These are phyloP conservation scores for Yamadazyma insecticola DNA, from an alignment of 805 yeast genomes.

Conservation along the genomic window DNA sequence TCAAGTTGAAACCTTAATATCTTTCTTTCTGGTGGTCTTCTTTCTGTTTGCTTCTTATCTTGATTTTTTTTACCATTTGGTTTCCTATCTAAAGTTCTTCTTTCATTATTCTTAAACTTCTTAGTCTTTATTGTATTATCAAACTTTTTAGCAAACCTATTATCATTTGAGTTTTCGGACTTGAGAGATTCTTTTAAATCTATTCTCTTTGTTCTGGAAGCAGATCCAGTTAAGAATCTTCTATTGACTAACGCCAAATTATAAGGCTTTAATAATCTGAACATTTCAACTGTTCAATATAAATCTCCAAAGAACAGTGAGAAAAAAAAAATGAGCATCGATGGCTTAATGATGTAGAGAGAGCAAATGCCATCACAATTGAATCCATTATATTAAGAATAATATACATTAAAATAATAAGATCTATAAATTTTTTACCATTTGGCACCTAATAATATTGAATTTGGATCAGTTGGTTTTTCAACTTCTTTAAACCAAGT, in stretches of 20 bases:
- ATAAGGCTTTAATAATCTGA: too few relatives aligned
- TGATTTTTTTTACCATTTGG: not conserved
- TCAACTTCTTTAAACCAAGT: slow-evolving; percentile 50
- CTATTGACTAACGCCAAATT: too few relatives aligned
- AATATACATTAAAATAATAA: not conserved
- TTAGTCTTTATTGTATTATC: not conserved
- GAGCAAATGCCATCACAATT: too few relatives aligned
- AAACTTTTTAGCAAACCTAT: slow-evolving; percentile 2
- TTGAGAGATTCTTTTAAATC: too few relatives aligned
- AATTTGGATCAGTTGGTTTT: slow-evolving; percentile 44
- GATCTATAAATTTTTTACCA: slow-evolving; percentile 34
- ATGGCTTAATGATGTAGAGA: too few relatives aligned
- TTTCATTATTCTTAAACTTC: not conserved
- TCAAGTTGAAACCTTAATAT: slow-evolving; percentile 16
- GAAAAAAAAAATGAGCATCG: too few relatives aligned
- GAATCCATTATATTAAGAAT: too few relatives aligned
- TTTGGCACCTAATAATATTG: slow-evolving; percentile 49
- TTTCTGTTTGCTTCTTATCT: not conserved
- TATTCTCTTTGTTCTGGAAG: too few relatives aligned
- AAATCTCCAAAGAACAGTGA: too few relatives aligned
- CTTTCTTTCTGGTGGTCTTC: slow-evolving; percentile 3
- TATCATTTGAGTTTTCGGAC: too few relatives aligned
- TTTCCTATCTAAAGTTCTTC: not conserved
- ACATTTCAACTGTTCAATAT: too few relatives aligned
- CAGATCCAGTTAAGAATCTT: too few relatives aligned